Percentiles rank a stretch among this genome's conserved stretches.
Evolutionary conservation across 1,284 basidiomycete genomes (phyloP).

Genomic region (Irpex sp.): DNA sequence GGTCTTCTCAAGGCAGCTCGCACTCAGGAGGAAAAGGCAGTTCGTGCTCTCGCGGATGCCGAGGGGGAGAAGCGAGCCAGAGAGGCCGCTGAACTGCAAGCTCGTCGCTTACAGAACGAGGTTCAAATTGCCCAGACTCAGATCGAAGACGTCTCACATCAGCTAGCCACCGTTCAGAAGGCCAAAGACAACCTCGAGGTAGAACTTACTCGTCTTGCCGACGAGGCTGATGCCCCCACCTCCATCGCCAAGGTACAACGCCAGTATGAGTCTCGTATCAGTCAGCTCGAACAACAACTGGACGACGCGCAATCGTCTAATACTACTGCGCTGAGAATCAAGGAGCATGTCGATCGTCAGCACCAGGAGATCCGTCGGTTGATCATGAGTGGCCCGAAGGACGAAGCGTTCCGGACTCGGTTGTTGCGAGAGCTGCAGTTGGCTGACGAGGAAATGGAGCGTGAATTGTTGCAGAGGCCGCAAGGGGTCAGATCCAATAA

Average conservation of each 20-base stretch:
- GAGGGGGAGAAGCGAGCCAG: slow-evolving; percentile 63
- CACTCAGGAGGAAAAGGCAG: slow-evolving; percentile 55
- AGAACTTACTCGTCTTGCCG: slow-evolving; percentile 66
- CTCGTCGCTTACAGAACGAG: slow-evolving; percentile 57
- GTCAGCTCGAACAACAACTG: slow-evolving; percentile 62
- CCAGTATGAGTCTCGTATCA: slow-evolving; percentile 65
- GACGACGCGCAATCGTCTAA: slow-evolving; percentile 52
- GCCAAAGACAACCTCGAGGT: slow-evolving; percentile 68
- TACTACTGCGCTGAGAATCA: slow-evolving; percentile 51
- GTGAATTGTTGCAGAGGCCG: slow-evolving; percentile 43
- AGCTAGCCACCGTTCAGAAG: slow-evolving; percentile 48
- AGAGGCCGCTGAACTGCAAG: slow-evolving; percentile 60
- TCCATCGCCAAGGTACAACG: slow-evolving; percentile 59
- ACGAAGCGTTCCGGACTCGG: slow-evolving; percentile 60
- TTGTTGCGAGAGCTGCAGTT: slow-evolving; percentile 68
- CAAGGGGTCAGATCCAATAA: slow-evolving; percentile 17
- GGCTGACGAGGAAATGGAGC: slow-evolving; percentile 60
- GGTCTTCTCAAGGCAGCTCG: slow-evolving; percentile 64
- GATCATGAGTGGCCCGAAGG: slow-evolving; percentile 55
- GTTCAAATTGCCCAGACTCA: slow-evolving; percentile 52
- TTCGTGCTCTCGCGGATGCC: slow-evolving; percentile 52
- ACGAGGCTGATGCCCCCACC: slow-evolving; percentile 51
- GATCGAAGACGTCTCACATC: slow-evolving; percentile 48
- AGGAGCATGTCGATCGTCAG: slow-evolving; percentile 62
- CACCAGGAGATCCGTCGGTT: slow-evolving; percentile 68